These are phyloP conservation scores for Furcasterigmium furcatum DNA, from an alignment of 2,329 filamentous ascomycete genomes.

Conservation along the genomic window DNA sequence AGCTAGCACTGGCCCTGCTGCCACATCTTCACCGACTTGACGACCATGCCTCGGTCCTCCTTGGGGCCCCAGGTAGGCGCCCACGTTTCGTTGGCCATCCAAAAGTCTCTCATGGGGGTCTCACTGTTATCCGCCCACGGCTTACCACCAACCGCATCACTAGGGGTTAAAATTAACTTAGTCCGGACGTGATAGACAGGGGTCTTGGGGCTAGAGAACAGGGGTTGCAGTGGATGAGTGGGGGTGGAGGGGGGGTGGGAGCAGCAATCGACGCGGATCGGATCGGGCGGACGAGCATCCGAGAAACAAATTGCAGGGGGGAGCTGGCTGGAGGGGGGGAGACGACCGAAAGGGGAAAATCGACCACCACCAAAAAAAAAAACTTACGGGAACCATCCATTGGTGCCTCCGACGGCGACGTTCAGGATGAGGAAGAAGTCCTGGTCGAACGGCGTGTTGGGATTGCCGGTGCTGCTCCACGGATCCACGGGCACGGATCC, in stretches of 20 bases:
- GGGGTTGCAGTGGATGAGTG: too few species aligned
- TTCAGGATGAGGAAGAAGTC: constrained; percentile 48
- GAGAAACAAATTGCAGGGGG: too few species aligned
- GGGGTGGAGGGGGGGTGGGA: too few species aligned
- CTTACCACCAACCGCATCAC: constrained; percentile 38
- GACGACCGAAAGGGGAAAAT: too few species aligned
- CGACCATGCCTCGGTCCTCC: constrained; percentile 38
- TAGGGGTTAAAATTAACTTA: constrained; percentile 8
- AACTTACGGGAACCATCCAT: constrained; percentile 42
- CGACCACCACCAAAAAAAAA: neutral
- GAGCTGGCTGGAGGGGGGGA: too few species aligned
- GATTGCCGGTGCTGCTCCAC: constrained; percentile 34
- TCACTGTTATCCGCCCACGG: constrained; percentile 41
- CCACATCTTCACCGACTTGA: constrained; percentile 46
- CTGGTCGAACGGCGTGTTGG: constrained; percentile 49
- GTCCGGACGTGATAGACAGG: too few species aligned
- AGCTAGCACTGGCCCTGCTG: constrained; percentile 29
- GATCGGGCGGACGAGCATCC: too few species aligned
- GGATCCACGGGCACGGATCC: constrained; percentile 37
- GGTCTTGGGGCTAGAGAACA: too few species aligned
- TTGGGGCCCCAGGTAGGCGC: constrained; percentile 43
- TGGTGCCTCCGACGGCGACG: constrained; percentile 45
- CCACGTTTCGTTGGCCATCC: constrained; percentile 35
- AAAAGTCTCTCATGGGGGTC: constrained; percentile 37
- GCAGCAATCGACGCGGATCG: too few species aligned